Evolutionary conservation across 2,329 filamentous ascomycete species (phyloP).

Genomic region (Ampelomyces quisqualis): DNA sequence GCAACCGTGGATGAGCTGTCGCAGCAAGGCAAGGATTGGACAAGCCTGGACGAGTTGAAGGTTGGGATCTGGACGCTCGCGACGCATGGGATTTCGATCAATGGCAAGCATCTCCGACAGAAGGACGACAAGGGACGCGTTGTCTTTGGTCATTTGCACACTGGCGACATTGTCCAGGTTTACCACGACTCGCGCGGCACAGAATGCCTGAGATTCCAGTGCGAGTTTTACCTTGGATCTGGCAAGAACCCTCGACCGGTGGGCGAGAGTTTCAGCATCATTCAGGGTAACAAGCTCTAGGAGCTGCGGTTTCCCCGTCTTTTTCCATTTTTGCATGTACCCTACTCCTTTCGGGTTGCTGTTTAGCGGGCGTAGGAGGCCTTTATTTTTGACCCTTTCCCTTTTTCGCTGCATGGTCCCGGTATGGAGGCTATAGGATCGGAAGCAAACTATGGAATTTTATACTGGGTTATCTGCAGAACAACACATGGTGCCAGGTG

Average conservation of each 20-base stretch:
- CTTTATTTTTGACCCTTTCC: background rate
- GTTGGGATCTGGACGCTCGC: slow-evolving; percentile 79
- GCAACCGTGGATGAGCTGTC: slow-evolving; percentile 54
- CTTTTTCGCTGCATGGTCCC: slow-evolving; percentile 4
- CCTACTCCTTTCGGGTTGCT: background rate
- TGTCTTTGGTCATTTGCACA: slow-evolving; percentile 67
- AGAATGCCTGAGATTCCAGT: slow-evolving; percentile 45
- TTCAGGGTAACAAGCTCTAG: slow-evolving; percentile 17
- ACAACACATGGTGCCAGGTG: no score
- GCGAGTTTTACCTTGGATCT: slow-evolving; percentile 47
- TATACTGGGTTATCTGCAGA: no score
- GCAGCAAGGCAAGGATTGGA: slow-evolving; percentile 55
- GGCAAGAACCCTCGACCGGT: slow-evolving; percentile 32
- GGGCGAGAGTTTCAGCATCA: slow-evolving; percentile 29
- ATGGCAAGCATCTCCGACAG: slow-evolving; percentile 65
- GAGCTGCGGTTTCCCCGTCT: background rate
- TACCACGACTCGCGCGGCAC: slow-evolving; percentile 55
- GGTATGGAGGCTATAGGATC: slow-evolving; percentile 1
- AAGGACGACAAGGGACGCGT: slow-evolving; percentile 53
- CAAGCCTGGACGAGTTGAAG: slow-evolving; percentile 56
- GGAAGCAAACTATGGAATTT: background rate
- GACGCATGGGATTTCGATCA: slow-evolving; percentile 73
- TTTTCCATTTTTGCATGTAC: background rate
- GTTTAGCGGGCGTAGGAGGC: slow-evolving; percentile 7
- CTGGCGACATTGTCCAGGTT: slow-evolving; percentile 74